These are phyloP conservation scores for Venturia effusa DNA, from an alignment of 2,329 filamentous ascomycete genomes.

Conservation along the genomic window DNA sequence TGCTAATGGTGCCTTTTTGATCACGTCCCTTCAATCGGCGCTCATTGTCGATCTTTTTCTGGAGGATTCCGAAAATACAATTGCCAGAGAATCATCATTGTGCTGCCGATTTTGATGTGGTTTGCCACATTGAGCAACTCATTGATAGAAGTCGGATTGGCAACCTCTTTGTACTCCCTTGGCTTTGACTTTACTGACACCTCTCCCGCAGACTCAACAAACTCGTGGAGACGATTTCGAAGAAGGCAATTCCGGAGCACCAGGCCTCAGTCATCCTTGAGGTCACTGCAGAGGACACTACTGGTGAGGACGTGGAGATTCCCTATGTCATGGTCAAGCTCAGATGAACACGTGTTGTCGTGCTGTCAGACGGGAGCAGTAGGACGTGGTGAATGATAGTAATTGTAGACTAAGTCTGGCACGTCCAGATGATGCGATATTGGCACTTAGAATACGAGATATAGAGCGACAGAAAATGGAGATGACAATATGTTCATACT, in stretches of 20 bases:
- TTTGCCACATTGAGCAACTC: too few relatives aligned
- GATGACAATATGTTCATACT: neutral
- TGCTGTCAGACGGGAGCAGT: neutral
- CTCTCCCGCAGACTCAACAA: conserved; percentile 59
- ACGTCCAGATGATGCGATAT: neutral
- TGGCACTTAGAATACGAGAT: neutral
- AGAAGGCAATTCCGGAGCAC: conserved; percentile 81
- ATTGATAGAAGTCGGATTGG: too few relatives aligned
- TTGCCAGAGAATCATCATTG: neutral
- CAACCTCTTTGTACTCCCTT: too few relatives aligned
- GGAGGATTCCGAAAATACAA: neutral
- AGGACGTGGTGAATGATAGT: neutral
- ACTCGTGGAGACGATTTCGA: conserved; percentile 78
- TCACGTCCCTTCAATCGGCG: neutral
- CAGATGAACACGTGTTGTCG: neutral
- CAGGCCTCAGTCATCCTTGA: conserved; percentile 96
- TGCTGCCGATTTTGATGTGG: too few relatives aligned
- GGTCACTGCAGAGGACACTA: conserved; percentile 80
- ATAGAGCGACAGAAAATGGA: neutral
- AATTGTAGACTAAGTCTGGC: neutral
- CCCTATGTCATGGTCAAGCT: conserved; percentile 91
- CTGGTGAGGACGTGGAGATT: conserved; percentile 90
- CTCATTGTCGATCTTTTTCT: neutral
- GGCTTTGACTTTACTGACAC: neutral
- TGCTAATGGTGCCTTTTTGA: conserved; percentile 20